phyloP scores from a whole-genome alignment of 257 asterid genomes.

The Anisodus tanguticus region DNA sequence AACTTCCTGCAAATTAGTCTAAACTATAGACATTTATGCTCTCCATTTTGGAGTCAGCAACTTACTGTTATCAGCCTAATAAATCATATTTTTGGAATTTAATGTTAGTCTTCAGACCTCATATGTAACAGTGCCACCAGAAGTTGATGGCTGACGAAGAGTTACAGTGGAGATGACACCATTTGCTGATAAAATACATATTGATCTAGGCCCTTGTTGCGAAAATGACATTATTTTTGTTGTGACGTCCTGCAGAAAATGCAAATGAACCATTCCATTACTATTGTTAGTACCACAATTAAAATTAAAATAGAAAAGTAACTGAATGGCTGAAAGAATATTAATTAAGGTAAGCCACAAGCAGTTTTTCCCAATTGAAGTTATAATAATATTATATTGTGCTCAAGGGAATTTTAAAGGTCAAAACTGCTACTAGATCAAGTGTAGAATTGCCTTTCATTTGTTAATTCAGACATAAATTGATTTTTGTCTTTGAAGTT shows the following conservation, averaged over 20 bases:
- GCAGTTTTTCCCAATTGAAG: slow-evolving; percentile 17
- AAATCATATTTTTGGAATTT: slow-evolving; percentile 14
- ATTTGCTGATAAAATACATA: slow-evolving; percentile 70
- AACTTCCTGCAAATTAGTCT: slow-evolving; percentile 10
- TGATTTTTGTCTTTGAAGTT: background rate
- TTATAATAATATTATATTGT: background rate
- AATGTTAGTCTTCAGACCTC: slow-evolving; percentile 55
- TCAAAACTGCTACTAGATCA: slow-evolving; percentile 23
- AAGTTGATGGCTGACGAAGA: slow-evolving; percentile 57
- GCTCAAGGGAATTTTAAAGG: slow-evolving; percentile 8
- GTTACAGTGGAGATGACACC: slow-evolving; percentile 80
- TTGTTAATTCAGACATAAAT: slow-evolving; percentile 1
- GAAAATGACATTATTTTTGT: slow-evolving; percentile 64
- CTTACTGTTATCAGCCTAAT: slow-evolving; percentile 6
- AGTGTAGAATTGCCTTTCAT: background rate
- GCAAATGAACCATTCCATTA: background rate
- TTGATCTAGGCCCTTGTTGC: slow-evolving; percentile 61
- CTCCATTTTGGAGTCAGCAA: slow-evolving; percentile 18
- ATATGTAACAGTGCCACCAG: slow-evolving; percentile 75
- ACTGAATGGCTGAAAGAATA: slow-evolving; percentile 18
- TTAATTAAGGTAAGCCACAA: background rate
- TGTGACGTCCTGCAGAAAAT: slow-evolving; percentile 68
- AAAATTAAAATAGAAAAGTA: slow-evolving; percentile 1
- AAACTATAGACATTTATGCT: background rate
- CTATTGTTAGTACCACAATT: background rate